Percentiles rank a stretch among this genome's conserved stretches.
Conservation (phyloP, 345 rosid species). For the Abelmoschus esculentus region DNA sequence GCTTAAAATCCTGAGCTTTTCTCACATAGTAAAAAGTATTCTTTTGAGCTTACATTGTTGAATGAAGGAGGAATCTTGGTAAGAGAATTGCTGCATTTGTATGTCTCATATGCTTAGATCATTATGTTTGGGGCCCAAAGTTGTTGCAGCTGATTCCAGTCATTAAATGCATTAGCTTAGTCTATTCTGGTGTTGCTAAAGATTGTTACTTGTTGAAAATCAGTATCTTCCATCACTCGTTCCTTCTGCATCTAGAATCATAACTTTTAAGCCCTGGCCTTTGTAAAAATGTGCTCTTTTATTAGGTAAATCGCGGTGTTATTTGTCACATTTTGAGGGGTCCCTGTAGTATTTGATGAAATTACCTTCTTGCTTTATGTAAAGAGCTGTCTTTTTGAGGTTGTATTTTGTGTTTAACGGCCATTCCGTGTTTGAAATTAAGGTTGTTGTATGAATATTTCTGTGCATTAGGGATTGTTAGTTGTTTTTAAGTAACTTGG, state of each 20-base stretch:
- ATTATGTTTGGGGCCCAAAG: conserved; percentile 27
- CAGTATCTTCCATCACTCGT: conserved; percentile 6
- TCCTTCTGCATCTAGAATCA: background rate
- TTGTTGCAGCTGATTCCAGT: conserved; percentile 22
- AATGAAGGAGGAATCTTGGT: conserved; percentile 33
- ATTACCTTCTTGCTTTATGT: conserved; percentile 9
- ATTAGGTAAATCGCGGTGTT: too few species aligned
- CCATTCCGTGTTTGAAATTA: conserved; percentile 13
- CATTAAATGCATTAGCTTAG: conserved; percentile 27
- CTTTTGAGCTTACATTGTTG: conserved; percentile 32
- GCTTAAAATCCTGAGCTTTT: conserved; percentile 32
- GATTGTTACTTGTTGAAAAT: conserved; percentile 16
- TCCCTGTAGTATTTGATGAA: background rate
- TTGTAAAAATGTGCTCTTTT: too few species aligned
- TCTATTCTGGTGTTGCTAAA: conserved; percentile 26
- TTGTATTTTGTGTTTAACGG: conserved; percentile 3
- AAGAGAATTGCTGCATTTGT: conserved; percentile 27
- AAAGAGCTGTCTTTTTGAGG: background rate
- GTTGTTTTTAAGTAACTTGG: conserved; percentile 13
- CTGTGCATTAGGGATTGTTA: conserved; percentile 12
- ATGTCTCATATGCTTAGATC: conserved; percentile 24
- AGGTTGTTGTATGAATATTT: conserved; percentile 15
- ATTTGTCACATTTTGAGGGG: too few species aligned
- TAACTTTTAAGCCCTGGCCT: too few species aligned
- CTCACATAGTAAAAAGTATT: conserved; percentile 5